Conservation (phyloP, 495 filamentous ascomycete genomes). For the Geopyxis carbonaria region DNA sequence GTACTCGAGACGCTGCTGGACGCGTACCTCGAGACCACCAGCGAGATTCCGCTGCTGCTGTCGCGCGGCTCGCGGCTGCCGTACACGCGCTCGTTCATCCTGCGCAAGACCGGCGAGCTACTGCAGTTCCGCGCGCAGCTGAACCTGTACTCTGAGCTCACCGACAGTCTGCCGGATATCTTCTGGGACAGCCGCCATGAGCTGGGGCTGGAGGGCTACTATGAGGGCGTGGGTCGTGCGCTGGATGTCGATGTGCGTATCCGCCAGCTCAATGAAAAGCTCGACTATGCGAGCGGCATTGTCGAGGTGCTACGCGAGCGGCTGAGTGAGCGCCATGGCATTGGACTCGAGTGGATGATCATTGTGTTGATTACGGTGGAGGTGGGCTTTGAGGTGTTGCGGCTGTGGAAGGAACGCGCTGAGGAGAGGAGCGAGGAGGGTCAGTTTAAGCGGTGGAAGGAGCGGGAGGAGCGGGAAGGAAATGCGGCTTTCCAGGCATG, state of each 20-base stretch:
- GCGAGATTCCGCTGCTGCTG: conserved; percentile 56
- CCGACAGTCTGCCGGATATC: conserved; percentile 83
- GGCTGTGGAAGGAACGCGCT: conserved; percentile 40
- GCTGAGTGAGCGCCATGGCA: conserved; percentile 74
- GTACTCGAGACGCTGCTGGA: conserved; percentile 71
- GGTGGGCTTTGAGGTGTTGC: conserved; percentile 51
- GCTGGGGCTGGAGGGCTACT: conserved; percentile 76
- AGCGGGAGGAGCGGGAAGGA: conserved; percentile 13
- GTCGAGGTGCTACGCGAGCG: conserved; percentile 75
- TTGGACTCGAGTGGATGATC: conserved; percentile 90
- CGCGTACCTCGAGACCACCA: conserved; percentile 69
- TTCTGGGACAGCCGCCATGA: conserved; percentile 92
- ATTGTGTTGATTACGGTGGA: conserved; percentile 87
- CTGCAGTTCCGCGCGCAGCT: conserved; percentile 77
- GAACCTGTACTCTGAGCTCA: conserved; percentile 93
- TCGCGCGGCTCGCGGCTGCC: conserved; percentile 47
- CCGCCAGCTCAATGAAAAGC: conserved; percentile 82
- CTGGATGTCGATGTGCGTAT: conserved; percentile 89
- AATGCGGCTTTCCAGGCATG: conserved; percentile 16
- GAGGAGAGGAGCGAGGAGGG: conserved; percentile 30
- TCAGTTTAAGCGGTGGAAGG: conserved; percentile 18
- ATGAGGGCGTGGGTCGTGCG: conserved; percentile 76
- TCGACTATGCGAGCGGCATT: conserved; percentile 95
- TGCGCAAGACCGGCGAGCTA: conserved; percentile 88
- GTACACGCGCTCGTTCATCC: conserved; percentile 59